Evolutionary conservation across 495 filamentous ascomycete genomes (phyloP).

Genomic region (Penicillium lividum): DNA sequence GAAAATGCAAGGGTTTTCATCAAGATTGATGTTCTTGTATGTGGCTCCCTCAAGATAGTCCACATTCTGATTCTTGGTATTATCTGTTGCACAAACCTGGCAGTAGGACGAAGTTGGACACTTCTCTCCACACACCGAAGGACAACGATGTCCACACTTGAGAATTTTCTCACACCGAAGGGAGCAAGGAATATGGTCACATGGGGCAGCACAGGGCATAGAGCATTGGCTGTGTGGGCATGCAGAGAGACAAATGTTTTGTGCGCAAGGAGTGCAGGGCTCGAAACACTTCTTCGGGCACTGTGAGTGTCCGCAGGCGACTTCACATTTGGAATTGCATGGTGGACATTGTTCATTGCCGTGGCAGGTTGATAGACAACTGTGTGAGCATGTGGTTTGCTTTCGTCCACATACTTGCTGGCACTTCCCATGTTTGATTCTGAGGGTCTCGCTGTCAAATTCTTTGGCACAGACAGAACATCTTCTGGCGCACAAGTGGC

Average conservation of each 20-base stretch:
- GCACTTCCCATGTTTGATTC: conserved; percentile 33
- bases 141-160: conserved; percentile 66
- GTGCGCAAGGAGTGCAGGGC: conserved; percentile 35
- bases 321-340: conserved; percentile 60
- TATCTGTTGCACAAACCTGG: not conserved
- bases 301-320: conserved; percentile 57
- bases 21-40: conserved; percentile 59
- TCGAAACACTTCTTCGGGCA: conserved; percentile 59
- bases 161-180: conserved; percentile 58
- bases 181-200: conserved; percentile 66
- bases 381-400: conserved; percentile 52
- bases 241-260: not conserved
- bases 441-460: not conserved
- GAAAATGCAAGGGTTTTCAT: conserved; percentile 62
- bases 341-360: conserved; percentile 66
- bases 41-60: conserved; percentile 34
- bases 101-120: conserved; percentile 61
- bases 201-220: conserved; percentile 64
- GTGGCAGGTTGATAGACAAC: conserved; percentile 53
- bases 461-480: not conserved
- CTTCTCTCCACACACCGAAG: conserved; percentile 64
- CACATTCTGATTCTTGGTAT: not conserved
- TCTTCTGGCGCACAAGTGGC: not conserved
- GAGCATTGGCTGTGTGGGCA: conserved; percentile 49
- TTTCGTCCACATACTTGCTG: conserved; percentile 51